Conservation (phyloP, 2,329 filamentous ascomycete genomes). For the Trichoderma sp. region DNA sequence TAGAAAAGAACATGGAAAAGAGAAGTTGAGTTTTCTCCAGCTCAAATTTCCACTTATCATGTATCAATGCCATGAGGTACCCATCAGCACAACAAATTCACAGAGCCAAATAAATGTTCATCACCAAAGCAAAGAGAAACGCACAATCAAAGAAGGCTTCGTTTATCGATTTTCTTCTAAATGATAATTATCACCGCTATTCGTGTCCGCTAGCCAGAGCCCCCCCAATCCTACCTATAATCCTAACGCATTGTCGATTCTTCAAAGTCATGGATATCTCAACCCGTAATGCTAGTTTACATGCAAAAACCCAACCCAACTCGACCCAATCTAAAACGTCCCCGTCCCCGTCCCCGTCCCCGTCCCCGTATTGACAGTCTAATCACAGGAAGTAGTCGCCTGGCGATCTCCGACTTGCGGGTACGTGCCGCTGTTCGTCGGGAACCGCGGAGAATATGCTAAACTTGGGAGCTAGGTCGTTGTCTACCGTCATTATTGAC, state of each 20-base stretch:
- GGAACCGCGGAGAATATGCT: constrained; percentile 90
- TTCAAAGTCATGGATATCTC: constrained; percentile 41
- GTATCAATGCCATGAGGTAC: not conserved
- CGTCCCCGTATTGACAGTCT: constrained; percentile 11
- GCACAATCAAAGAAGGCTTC: not conserved
- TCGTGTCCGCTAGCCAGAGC: constrained; percentile 15
- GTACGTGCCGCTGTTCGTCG: constrained; percentile 76
- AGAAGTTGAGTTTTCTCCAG: not conserved
- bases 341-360: not conserved
- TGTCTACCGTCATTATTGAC: constrained; percentile 89
- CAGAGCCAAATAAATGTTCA: not conserved
- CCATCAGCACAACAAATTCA: not conserved
- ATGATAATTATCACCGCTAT: not conserved
- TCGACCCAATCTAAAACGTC: constrained; percentile 27
- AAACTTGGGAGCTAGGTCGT: constrained; percentile 84
- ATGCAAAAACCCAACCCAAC: constrained; percentile 32
- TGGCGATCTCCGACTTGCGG: constrained; percentile 64
- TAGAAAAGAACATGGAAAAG: not conserved
- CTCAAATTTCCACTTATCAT: not conserved
- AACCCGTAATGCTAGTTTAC: constrained; percentile 41
- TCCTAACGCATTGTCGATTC: constrained; percentile 27
- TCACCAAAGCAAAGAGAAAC: not conserved
- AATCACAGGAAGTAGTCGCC: constrained; percentile 67
- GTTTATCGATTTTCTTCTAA: not conserved
- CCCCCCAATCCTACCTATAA: constrained; percentile 19